Conservation (phyloP, 805 yeast genomes). For the Nakazawaea siamensis region DNA sequence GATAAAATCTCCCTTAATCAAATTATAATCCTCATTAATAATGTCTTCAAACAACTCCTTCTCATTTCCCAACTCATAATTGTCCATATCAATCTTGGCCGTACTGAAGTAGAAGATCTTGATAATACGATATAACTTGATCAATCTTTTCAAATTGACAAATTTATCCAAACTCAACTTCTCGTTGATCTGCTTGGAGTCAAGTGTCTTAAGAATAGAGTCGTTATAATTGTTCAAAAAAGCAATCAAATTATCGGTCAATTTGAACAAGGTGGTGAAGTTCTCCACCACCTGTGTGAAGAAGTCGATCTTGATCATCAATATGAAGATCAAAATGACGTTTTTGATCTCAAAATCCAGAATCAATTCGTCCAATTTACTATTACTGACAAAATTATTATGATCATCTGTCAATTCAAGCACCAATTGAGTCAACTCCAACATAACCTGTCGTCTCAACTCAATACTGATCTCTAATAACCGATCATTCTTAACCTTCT, state of each 20-base stretch:
- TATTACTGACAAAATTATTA: constrained; percentile 21
- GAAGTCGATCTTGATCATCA: constrained; percentile 30
- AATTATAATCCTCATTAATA: constrained; percentile 19
- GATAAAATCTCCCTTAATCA: constrained; percentile 16
- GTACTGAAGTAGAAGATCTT: constrained; percentile 37
- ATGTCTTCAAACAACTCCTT: constrained; percentile 38
- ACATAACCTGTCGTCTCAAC: constrained; percentile 4
- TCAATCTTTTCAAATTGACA: constrained; percentile 14
- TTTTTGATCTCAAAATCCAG: constrained; percentile 9
- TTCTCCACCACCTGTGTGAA: constrained; percentile 33
- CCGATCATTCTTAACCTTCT: not conserved
- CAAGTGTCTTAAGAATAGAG: constrained; percentile 13
- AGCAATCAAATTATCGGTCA: constrained; percentile 21
- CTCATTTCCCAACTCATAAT: constrained; percentile 29
- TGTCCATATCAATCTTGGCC: constrained; percentile 36
- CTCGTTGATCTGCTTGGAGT: constrained; percentile 17
- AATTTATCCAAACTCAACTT: constrained; percentile 14
- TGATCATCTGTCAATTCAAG: constrained; percentile 32
- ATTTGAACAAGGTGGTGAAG: constrained; percentile 20
- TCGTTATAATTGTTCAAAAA: constrained; percentile 18
- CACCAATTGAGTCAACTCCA: constrained; percentile 14
- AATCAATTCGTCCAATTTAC: constrained; percentile 12
- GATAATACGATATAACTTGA: constrained; percentile 24
- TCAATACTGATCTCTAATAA: constrained; percentile 1
- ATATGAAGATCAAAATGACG: constrained; percentile 26